These are phyloP conservation scores for Amphichorda felina DNA, from an alignment of 2,329 filamentous ascomycete species.

Conservation along the genomic window DNA sequence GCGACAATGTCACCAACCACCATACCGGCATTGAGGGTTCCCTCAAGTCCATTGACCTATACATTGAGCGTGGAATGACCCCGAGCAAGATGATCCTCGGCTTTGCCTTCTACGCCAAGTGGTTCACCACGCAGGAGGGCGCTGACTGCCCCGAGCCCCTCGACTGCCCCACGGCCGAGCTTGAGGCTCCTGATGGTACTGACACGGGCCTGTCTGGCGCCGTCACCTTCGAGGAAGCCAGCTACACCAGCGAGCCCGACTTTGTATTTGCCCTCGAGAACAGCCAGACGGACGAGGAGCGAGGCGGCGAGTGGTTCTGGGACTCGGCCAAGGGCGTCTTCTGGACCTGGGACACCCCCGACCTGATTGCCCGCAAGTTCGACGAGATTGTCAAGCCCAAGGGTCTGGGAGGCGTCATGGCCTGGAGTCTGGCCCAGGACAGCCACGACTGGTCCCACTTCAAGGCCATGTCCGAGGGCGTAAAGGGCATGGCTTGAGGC, in stretches of 20 bases:
- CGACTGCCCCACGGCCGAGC: slow-evolving; percentile 44
- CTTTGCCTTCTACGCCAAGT: slow-evolving; percentile 60
- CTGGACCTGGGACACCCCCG: slow-evolving; percentile 43
- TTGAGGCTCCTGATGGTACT: slow-evolving; percentile 48
- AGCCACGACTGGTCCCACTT: slow-evolving; percentile 28
- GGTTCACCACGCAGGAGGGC: slow-evolving; percentile 42
- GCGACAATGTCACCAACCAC: slow-evolving; percentile 53
- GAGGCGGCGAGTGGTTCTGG: slow-evolving; percentile 44
- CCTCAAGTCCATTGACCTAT: slow-evolving; percentile 42
- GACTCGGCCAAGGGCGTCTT: slow-evolving; percentile 30
- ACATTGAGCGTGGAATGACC: slow-evolving; percentile 43
- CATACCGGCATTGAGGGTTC: slow-evolving; percentile 48
- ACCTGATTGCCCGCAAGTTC: slow-evolving; percentile 35
- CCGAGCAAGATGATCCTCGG: slow-evolving; percentile 50
- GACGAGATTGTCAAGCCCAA: slow-evolving; percentile 25
- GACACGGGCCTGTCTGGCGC: slow-evolving; percentile 40
- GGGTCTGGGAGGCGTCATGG: slow-evolving; percentile 36
- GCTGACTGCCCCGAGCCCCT: slow-evolving; percentile 33
- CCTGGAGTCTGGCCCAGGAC: slow-evolving; percentile 41
- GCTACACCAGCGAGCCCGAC: slow-evolving; percentile 11
- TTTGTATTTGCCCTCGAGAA: slow-evolving; percentile 29
- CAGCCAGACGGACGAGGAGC: slow-evolving; percentile 28
- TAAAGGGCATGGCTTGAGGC: slow-evolving; percentile 6
- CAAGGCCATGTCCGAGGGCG: slow-evolving; percentile 23
- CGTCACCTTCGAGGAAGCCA: slow-evolving; percentile 24